Base-by-base conservation (phyloP, 2,329 filamentous ascomycete species). In the Alternaria arborescens region DNA sequence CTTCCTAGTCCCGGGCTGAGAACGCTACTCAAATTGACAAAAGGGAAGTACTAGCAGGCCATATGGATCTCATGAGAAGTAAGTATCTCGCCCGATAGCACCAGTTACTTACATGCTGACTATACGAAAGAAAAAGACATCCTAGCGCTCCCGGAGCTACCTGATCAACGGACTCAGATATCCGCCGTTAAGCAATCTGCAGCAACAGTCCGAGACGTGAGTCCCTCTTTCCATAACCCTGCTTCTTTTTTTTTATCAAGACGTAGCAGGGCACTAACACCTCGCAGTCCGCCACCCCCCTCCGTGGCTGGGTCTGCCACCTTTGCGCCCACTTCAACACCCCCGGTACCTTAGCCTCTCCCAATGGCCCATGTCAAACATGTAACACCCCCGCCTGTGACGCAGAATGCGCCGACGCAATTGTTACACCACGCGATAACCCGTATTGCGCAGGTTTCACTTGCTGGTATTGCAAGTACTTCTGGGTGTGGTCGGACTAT, bases 381-480 rank as follows among this genome's bases (percentile, higher is more conserved):
- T 52, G 48, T 22, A 26, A 4, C 8, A 10, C n/a, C 8, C 22
- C 34, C 7, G 32, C 36, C 1, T 52, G 34, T 16, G 48, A 41
- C 5, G 22, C 32, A 3, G n/a, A 52, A 10, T 52, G 34, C 34
- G 48, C 48, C 1, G 36, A 52, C 8, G 48, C 11, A 14, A 52
- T 12, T 12, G 7, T 41, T 7, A 41, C 22, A 30, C 7, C 34
- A 18, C 48, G 36, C 48, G 32, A 40, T 22, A 5, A 41, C 11
- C 22, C 7, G 16, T 7, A 34, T 16, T 40, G 34, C 20, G 26
- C 22, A 7, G 48, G 48, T 3, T 41, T 26, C 48, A 24, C n/a
- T 38, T 52, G 48, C 5, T 52, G 48, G 48, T 30, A 40, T 18
- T 52, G 48, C 36, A 52, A 38, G 3, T 41, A 52, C 12, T 52